Conservation (phyloP, 345 rosid species). For the Euphorbia tirucalli region DNA sequence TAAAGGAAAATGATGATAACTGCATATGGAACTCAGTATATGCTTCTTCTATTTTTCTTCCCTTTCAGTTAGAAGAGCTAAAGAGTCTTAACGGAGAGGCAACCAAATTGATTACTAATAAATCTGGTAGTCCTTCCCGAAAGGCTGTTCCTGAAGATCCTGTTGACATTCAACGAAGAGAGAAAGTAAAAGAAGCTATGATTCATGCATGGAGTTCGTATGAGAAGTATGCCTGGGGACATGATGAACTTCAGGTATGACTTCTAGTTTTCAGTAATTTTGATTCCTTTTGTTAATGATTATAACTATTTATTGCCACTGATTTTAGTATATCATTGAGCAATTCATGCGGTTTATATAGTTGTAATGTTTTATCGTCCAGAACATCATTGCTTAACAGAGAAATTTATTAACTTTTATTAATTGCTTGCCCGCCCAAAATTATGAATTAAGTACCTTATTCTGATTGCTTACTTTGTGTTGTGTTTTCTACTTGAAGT, state of each 20-base stretch:
- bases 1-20: not conserved
- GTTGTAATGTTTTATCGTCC: not conserved
- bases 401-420: not conserved
- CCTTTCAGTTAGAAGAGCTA: constrained; percentile 29
- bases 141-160: constrained; percentile 53
- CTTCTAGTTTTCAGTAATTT: not conserved
- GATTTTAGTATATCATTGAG: not conserved
- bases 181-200: constrained; percentile 96
- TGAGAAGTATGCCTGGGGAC: constrained; percentile 98
- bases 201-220: constrained; percentile 93
- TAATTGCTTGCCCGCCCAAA: not conserved
- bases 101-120: constrained; percentile 1
- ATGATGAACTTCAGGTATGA: constrained; percentile 90
- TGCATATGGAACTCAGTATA: not conserved
- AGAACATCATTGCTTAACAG: not conserved
- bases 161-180: constrained; percentile 58
- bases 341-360: not conserved
- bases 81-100: constrained; percentile 13
- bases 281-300: not conserved
- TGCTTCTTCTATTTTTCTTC: constrained; percentile 14
- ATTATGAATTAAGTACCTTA: not conserved
- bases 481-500: not conserved
- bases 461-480: not conserved
- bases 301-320: not conserved
- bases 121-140: constrained; percentile 21